These are phyloP conservation scores for Metrosideros polymorpha DNA, from an alignment of 441 rosid species.

Conservation along the genomic window DNA sequence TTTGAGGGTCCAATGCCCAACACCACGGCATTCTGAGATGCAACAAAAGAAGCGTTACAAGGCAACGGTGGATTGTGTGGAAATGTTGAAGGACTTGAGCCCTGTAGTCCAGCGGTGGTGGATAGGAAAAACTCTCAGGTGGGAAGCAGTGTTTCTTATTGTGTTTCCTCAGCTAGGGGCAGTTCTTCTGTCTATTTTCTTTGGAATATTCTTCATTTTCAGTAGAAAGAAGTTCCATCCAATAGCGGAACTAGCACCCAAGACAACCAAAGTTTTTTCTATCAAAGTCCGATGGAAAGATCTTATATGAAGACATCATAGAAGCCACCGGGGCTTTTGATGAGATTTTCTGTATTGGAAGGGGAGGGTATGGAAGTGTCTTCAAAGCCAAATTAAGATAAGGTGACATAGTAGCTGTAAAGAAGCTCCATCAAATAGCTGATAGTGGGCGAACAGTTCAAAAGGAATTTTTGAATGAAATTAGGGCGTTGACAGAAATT, in stretches of 20 bases:
- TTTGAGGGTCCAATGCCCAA: no score
- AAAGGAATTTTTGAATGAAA: background rate
- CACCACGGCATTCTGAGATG: no score
- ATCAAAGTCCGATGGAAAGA: no score
- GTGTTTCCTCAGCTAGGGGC: background rate
- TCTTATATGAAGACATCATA: no score
- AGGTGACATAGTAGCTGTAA: background rate
- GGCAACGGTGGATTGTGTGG: no score
- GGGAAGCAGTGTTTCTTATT: background rate
- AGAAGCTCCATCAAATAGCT: background rate
- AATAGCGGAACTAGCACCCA: background rate
- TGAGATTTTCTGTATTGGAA: no score
- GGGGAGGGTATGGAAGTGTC: background rate
- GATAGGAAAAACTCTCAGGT: background rate
- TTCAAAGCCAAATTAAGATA: background rate
- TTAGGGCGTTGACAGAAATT: background rate
- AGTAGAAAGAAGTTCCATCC: background rate
- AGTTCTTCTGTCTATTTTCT: background rate
- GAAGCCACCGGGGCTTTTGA: no score
- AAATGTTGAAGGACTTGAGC: no score
- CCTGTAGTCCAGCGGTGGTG: background rate
- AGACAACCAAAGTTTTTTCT: no score
- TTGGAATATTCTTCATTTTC: background rate
- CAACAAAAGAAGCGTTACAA: no score
- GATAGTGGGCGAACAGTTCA: background rate